These are phyloP conservation scores for Microdochium bolleyi DNA, from an alignment of 2,329 filamentous ascomycete genomes.

Conservation along the genomic window DNA sequence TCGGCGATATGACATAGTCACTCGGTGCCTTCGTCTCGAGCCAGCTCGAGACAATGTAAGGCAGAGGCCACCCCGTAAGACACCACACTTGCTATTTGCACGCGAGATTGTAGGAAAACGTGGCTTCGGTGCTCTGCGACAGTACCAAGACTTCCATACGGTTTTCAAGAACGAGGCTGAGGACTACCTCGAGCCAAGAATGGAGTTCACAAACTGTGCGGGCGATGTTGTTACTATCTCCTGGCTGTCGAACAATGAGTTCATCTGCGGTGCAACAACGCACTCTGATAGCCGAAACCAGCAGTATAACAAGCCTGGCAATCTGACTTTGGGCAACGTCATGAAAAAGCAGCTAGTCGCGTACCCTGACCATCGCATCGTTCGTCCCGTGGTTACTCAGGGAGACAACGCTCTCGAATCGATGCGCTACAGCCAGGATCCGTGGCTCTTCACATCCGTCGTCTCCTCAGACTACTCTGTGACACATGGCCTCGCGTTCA, in stretches of 20 bases:
- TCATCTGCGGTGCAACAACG: slow-evolving; percentile 54
- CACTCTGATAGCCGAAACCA: slow-evolving; percentile 57
- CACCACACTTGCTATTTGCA: slow-evolving; percentile 35
- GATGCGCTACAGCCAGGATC: slow-evolving; percentile 51
- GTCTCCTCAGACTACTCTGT: slow-evolving; percentile 51
- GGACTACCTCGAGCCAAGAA: slow-evolving; percentile 39
- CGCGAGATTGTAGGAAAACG: slow-evolving; percentile 40
- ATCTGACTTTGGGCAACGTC: slow-evolving; percentile 48
- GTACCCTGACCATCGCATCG: slow-evolving; percentile 48
- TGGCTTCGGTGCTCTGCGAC: slow-evolving; percentile 30
- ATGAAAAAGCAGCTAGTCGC: slow-evolving; percentile 34
- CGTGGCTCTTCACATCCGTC: slow-evolving; percentile 57
- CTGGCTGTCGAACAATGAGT: slow-evolving; percentile 46
- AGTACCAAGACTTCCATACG: slow-evolving; percentile 34
- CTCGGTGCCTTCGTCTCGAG: slow-evolving; percentile 20
- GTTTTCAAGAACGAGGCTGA: slow-evolving; percentile 37
- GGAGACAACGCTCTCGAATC: slow-evolving; percentile 47
- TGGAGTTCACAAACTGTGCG: slow-evolving; percentile 53
- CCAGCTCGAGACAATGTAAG: slow-evolving; percentile 18
- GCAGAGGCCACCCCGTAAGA: slow-evolving; percentile 18
- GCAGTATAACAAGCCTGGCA: slow-evolving; percentile 59
- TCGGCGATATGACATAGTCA: slow-evolving; percentile 10
- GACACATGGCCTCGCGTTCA: slow-evolving; percentile 38
- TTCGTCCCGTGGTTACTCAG: slow-evolving; percentile 41
- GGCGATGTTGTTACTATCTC: slow-evolving; percentile 51